Conservation (phyloP, 208 protist species). For the Crithidia bombi region DNA sequence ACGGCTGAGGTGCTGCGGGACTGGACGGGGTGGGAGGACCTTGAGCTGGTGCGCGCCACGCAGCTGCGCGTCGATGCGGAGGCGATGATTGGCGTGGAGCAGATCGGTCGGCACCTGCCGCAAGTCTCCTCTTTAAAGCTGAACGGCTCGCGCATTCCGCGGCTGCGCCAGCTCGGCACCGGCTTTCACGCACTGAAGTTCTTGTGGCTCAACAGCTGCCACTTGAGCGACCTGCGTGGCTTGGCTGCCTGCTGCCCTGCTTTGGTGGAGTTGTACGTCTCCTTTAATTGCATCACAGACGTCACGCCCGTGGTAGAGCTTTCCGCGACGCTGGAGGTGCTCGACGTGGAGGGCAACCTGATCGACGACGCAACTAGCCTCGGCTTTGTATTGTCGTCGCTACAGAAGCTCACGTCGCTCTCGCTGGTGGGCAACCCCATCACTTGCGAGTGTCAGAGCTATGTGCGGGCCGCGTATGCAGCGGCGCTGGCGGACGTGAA, state of each 20-base stretch:
- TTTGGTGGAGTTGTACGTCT: constrained; percentile 80
- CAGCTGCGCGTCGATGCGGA: constrained; percentile 75
- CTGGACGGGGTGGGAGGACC: constrained; percentile 81
- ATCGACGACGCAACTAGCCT: constrained; percentile 45
- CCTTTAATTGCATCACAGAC: constrained; percentile 84
- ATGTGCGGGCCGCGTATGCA: constrained; percentile 27
- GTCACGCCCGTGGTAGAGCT: constrained; percentile 65
- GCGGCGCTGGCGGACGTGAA: constrained; percentile 3
- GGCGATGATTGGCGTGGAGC: constrained; percentile 61
- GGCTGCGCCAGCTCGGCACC: constrained; percentile 74
- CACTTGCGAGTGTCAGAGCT: constrained; percentile 27
- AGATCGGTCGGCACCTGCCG: constrained; percentile 57
- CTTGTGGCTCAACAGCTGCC: constrained; percentile 83
- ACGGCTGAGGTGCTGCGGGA: constrained; percentile 69
- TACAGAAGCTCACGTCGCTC: constrained; percentile 59
- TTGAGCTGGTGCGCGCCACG: constrained; percentile 61
- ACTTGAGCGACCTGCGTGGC: constrained; percentile 63
- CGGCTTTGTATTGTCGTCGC: constrained; percentile 38
- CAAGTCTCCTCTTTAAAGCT: constrained; percentile 66
- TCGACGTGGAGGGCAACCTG: constrained; percentile 89
- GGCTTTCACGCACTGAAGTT: constrained; percentile 60
- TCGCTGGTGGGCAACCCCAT: constrained; percentile 75
- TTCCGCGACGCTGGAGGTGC: constrained; percentile 72
- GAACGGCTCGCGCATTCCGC: constrained; percentile 65
- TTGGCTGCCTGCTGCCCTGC: constrained; percentile 65